phyloP scores from a whole-genome alignment of 2,329 filamentous ascomycete genomes.

The Metarhizium brunneum region DNA sequence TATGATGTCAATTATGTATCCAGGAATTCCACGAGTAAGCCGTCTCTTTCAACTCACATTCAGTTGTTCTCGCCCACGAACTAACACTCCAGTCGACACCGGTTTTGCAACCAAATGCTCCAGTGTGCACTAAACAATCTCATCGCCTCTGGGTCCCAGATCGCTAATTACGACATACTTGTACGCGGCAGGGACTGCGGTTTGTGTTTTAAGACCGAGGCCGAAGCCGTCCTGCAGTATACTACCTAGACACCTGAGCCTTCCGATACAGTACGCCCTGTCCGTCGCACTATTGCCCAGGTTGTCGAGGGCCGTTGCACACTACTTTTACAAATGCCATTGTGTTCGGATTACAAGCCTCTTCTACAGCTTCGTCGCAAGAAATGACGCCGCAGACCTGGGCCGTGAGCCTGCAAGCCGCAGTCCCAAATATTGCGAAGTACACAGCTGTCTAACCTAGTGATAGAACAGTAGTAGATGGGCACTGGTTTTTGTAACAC shows the following conservation, averaged over 20 bases:
- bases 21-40: no score
- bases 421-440: constrained; percentile 45
- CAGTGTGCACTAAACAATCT: not conserved
- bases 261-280: not conserved
- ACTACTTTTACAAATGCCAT: constrained; percentile 41
- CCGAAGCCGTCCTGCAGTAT: constrained; percentile 34
- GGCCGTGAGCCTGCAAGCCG: constrained; percentile 46
- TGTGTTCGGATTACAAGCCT: constrained; percentile 6
- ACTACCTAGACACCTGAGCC: no score
- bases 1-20: no score
- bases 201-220: constrained; percentile 17
- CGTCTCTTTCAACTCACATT: no score
- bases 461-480: constrained; percentile 65
- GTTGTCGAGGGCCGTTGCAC: constrained; percentile 41
- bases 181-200: constrained; percentile 16
- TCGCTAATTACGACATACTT: constrained; percentile 15
- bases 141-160: constrained; percentile 14
- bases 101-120: no score
- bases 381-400: constrained; percentile 11
- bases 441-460: constrained; percentile 58
- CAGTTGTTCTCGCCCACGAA: no score
- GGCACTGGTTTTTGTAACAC: constrained; percentile 50
- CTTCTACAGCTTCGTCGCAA: not conserved
- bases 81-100: no score
- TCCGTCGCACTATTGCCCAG: constrained; percentile 26